Evolutionary conservation across 495 filamentous ascomycete species (phyloP).

Genomic region (Daldinia caldariorum): DNA sequence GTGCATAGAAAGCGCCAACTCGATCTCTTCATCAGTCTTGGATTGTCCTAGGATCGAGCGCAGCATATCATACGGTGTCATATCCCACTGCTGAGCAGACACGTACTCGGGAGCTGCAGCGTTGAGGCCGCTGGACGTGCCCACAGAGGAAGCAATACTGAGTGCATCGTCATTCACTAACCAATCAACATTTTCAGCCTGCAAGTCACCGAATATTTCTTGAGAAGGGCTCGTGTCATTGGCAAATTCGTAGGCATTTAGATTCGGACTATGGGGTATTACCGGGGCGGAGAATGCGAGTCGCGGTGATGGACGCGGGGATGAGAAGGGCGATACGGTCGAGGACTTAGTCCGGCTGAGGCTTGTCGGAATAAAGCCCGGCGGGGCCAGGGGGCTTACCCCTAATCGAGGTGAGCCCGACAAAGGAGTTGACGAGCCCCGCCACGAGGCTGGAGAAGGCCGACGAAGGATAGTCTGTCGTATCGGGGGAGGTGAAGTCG

Average conservation of each 20-base stretch:
- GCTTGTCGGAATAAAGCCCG: slow-evolving; percentile 80
- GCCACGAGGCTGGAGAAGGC: slow-evolving; percentile 94
- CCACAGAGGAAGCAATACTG: slow-evolving; percentile 78
- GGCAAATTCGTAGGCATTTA: slow-evolving; percentile 93
- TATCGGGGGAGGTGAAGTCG: slow-evolving; percentile 78
- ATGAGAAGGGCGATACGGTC: slow-evolving; percentile 89
- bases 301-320: slow-evolving; percentile 91
- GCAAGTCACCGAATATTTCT: slow-evolving; percentile 90
- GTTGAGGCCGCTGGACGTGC: slow-evolving; percentile 71
- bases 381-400: slow-evolving; percentile 81
- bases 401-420: slow-evolving; percentile 79
- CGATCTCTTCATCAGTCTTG: slow-evolving; percentile 92
- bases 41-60: slow-evolving; percentile 92
- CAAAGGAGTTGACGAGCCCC: slow-evolving; percentile 78
- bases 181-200: slow-evolving; percentile 96
- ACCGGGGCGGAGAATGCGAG: slow-evolving; percentile 87
- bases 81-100: slow-evolving; percentile 79
- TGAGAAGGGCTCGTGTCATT: slow-evolving; percentile 75
- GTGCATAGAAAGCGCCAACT: slow-evolving; percentile 84
- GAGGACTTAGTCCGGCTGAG: slow-evolving; percentile 79
- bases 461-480: slow-evolving; percentile 90
- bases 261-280: slow-evolving; percentile 93
- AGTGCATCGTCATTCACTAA: slow-evolving; percentile 88
- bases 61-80: slow-evolving; percentile 98
- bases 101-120: slow-evolving; percentile 83